Conservation (phyloP, 805 yeast species). For the Kazachstania psychrophila region DNA sequence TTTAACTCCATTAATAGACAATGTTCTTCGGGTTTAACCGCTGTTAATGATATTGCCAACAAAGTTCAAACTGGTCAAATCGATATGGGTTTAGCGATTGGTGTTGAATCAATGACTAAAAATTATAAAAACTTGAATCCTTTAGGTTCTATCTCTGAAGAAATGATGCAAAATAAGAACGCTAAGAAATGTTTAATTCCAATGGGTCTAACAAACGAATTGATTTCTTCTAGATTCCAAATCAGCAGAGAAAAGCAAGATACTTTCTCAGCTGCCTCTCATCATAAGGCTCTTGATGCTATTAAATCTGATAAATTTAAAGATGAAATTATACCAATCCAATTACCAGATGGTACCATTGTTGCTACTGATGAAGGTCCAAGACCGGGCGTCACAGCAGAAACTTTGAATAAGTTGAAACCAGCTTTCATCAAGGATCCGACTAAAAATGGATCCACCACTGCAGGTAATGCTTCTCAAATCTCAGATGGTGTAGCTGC, state of each 20-base stretch:
- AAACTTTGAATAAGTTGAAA: conserved; percentile 59
- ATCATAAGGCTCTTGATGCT: conserved; percentile 75
- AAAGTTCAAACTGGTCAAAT: conserved; percentile 83
- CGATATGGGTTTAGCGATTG: conserved; percentile 82
- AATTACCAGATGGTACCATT: conserved; percentile 37
- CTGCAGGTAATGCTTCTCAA: conserved; percentile 96
- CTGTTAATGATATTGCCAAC: conserved; percentile 81
- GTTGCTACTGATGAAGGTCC: conserved; percentile 83
- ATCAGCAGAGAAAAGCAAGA: conserved; percentile 71
- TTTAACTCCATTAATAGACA: conserved; percentile 85
- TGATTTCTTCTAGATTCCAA: conserved; percentile 60
- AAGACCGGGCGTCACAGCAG: conserved; percentile 74
- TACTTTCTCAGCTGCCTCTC: conserved; percentile 79
- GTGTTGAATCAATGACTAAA: conserved; percentile 90
- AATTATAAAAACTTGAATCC: conserved; percentile 72
- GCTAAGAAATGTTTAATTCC: conserved; percentile 80
- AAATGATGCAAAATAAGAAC: conserved; percentile 35
- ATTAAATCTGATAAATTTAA: conserved; percentile 63
- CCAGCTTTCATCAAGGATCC: conserved; percentile 74
- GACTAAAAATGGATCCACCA: conserved; percentile 54
- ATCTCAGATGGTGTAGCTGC: conserved; percentile 95
- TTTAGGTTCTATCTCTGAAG: conserved; percentile 50
- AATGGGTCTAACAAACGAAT: conserved; percentile 95
- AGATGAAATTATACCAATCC: conserved; percentile 82
- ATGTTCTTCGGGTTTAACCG: conserved; percentile 90